Evolutionary conservation across 495 filamentous ascomycete genomes (phyloP).

Genomic region (Tuber aestivum): DNA sequence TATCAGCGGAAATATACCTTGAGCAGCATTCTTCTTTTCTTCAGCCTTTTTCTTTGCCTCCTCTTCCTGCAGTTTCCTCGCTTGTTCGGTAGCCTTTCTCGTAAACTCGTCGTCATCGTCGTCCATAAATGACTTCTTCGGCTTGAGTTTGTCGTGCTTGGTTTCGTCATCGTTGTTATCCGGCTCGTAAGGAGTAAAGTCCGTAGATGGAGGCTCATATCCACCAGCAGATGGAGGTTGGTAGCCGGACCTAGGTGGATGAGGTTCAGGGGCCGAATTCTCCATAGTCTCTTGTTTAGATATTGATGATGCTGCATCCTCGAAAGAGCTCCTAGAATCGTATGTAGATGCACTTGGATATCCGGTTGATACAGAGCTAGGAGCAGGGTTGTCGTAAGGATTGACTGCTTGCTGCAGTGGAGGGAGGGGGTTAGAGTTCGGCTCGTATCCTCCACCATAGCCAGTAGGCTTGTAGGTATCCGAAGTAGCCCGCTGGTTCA

Average conservation of each 20-base stretch:
- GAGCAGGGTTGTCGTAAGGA: constrained; percentile 23
- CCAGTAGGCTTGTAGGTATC: constrained; percentile 20
- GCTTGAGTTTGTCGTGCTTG: constrained; percentile 50
- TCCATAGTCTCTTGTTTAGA: constrained; percentile 14
- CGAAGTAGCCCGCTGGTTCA: constrained; percentile 23
- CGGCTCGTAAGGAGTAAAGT: constrained; percentile 46
- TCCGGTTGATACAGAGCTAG: constrained; percentile 22
- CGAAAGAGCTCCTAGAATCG: constrained; percentile 28
- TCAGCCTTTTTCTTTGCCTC: constrained; percentile 63
- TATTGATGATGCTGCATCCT: constrained; percentile 16
- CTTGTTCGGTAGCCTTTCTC: constrained; percentile 25
- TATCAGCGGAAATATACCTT: constrained; percentile 43
- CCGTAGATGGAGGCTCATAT: constrained; percentile 54
- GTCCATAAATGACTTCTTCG: constrained; percentile 73
- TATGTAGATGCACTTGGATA: constrained; percentile 21
- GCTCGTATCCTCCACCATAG: constrained; percentile 28
- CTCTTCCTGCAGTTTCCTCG: constrained; percentile 47
- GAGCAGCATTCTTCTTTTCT: constrained; percentile 32
- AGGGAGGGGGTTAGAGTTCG: constrained; percentile 21
- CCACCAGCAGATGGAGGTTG: constrained; percentile 30
- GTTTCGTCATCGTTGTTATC: constrained; percentile 46
- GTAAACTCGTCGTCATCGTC: constrained; percentile 60
- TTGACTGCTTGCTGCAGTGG: constrained; percentile 24
- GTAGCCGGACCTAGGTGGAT: constrained; percentile 9
- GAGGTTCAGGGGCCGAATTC: constrained; percentile 18